These are phyloP conservation scores for Acacia pycnantha DNA, from an alignment of 331 rosid genomes.

Conservation along the genomic window DNA sequence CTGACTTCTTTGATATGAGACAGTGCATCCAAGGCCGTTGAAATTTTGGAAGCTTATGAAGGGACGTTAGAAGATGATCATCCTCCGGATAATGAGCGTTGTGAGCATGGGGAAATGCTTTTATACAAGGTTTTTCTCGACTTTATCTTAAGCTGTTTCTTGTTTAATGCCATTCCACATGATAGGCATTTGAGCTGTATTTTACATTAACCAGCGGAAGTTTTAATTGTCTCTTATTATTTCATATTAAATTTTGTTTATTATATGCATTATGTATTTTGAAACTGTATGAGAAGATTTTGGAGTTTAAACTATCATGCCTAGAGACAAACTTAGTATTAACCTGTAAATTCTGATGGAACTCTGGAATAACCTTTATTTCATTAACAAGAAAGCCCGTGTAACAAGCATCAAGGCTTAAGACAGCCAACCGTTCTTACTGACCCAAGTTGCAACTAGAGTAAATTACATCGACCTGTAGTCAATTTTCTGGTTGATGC, in stretches of 20 bases:
- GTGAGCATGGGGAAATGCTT: conserved; percentile 99
- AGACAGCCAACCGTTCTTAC: background rate
- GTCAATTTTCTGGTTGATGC: background rate
- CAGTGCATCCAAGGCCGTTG: conserved; percentile 90
- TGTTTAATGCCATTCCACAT: conserved; percentile 8
- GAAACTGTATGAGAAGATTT: conserved; percentile 16
- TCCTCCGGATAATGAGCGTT: conserved; percentile 96
- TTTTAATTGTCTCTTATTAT: background rate
- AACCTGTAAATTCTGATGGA: background rate
- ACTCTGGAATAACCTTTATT: background rate
- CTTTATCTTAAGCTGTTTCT: conserved; percentile 22
- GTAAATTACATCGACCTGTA: background rate
- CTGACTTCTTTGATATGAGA: conserved; percentile 24
- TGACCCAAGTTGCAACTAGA: background rate
- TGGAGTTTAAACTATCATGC: background rate
- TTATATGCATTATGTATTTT: background rate
- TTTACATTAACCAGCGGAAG: background rate
- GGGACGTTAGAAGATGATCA: conserved; percentile 94
- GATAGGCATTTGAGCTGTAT: conserved; percentile 1
- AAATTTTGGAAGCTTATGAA: conserved; percentile 97
- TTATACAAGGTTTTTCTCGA: conserved; percentile 69
- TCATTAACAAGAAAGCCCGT: background rate
- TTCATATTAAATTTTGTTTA: background rate
- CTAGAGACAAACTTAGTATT: background rate
- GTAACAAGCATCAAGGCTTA: background rate